Conservation (phyloP, 192 early-diverging fungal genomes). For the Bifiguratus adelaidae region DNA sequence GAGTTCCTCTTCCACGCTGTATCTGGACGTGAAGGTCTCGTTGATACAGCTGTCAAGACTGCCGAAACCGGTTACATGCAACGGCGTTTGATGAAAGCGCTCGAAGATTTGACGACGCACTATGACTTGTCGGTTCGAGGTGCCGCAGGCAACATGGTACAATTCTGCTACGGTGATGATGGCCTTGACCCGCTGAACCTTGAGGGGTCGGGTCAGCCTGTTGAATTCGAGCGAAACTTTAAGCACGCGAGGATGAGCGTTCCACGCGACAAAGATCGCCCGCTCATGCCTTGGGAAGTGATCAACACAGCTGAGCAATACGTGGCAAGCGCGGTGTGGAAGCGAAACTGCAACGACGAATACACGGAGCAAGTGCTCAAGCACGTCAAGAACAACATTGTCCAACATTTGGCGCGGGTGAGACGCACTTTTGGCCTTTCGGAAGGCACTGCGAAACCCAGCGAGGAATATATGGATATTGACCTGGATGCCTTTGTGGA, state of each 20-base stretch:
- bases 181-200: slow-evolving; percentile 89
- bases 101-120: slow-evolving; percentile 91
- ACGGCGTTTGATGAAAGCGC: slow-evolving; percentile 91
- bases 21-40: slow-evolving; percentile 98
- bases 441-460: slow-evolving; percentile 31
- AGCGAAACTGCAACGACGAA: slow-evolving; percentile 35
- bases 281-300: slow-evolving; percentile 58
- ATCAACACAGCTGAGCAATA: slow-evolving; percentile 31
- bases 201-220: slow-evolving; percentile 83
- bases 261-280: slow-evolving; percentile 13
- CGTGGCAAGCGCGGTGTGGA: slow-evolving; percentile 35
- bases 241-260: slow-evolving; percentile 30
- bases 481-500: slow-evolving; percentile 26
- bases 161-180: slow-evolving; percentile 95
- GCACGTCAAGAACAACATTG: slow-evolving; percentile 47
- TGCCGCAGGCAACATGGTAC: slow-evolving; percentile 82
- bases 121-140: slow-evolving; percentile 95
- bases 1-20: slow-evolving; percentile 99
- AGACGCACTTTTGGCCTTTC: slow-evolving; percentile 41
- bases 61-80: slow-evolving; percentile 99
- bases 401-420: slow-evolving; percentile 42
- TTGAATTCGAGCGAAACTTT: slow-evolving; percentile 80
- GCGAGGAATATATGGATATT: slow-evolving; percentile 42
- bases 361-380: slow-evolving; percentile 51
- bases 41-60: slow-evolving; percentile 99